phyloP scores from a whole-genome alignment of 2,329 filamentous ascomycete species.

The Pseudogymnoascus sp. region DNA sequence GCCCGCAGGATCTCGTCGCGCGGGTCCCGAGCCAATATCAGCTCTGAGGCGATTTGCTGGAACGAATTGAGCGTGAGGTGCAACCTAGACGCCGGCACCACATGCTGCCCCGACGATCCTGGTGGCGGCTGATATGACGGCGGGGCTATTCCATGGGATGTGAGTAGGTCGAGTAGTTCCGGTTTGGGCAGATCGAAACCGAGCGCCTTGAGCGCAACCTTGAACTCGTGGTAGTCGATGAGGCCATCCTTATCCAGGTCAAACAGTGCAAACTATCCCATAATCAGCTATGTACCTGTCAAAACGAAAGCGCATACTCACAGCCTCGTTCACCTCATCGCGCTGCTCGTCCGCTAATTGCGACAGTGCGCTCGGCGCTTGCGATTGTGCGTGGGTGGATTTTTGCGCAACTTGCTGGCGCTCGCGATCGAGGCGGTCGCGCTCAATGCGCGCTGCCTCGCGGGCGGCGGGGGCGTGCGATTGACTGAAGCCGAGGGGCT shows the following conservation, averaged over 20 bases:
- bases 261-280: conserved; percentile 78
- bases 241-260: conserved; percentile 91
- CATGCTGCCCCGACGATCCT: conserved; percentile 32
- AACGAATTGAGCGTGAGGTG: conserved; percentile 67
- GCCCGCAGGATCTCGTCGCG: conserved; percentile 85
- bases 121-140: conserved; percentile 45
- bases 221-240: conserved; percentile 97
- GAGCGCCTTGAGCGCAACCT: conserved; percentile 89
- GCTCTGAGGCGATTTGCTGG: conserved; percentile 68
- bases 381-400: conserved; percentile 28
- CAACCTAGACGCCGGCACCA: conserved; percentile 36
- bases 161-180: conserved; percentile 75
- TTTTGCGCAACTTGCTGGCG: conserved; percentile 15
- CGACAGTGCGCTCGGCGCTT: conserved; percentile 17
- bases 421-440: conserved; percentile 30
- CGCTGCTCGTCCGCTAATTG: conserved; percentile 78
- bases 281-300: background rate
- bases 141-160: conserved; percentile 70
- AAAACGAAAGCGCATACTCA: conserved; percentile 39
- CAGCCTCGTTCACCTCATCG: conserved; percentile 89
- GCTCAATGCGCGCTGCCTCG: conserved; percentile 35
- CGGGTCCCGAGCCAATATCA: conserved; percentile 77
- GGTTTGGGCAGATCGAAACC: conserved; percentile 86
- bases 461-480: conserved; percentile 18
- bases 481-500: conserved; percentile 26